These are phyloP conservation scores for Saccharomycopsis malanga DNA, from an alignment of 805 yeast species.

Conservation along the genomic window DNA sequence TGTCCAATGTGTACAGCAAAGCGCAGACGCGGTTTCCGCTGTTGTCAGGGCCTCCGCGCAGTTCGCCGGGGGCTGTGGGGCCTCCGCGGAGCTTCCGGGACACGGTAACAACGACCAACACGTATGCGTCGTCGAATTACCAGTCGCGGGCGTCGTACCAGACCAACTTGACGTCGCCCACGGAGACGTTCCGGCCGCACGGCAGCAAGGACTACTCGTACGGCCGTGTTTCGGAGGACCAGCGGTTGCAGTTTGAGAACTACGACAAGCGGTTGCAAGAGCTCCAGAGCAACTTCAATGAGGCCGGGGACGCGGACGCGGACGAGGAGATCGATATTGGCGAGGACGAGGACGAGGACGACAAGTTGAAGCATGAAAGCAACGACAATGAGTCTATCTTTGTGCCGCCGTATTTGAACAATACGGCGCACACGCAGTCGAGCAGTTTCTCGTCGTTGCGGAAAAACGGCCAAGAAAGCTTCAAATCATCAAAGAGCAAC, in stretches of 20 bases:
- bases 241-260: slow-evolving; percentile 11
- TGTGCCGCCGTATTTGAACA: slow-evolving; percentile 22
- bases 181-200: slow-evolving; percentile 6
- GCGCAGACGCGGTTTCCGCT: slow-evolving; percentile 18
- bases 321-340: slow-evolving; percentile 8
- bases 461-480: slow-evolving; percentile 17
- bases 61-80: not conserved
- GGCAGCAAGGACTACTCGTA: not conserved
- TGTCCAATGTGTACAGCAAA: slow-evolving; percentile 5
- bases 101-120: slow-evolving; percentile 15
- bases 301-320: not conserved
- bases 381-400: slow-evolving; percentile 11
- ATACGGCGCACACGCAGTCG: slow-evolving; percentile 19
- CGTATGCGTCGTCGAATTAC: slow-evolving; percentile 14
- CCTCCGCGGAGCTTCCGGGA: slow-evolving; percentile 9
- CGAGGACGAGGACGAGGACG: slow-evolving; percentile 15
- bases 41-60: not conserved
- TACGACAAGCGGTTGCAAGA: slow-evolving; percentile 17
- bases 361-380: not conserved
- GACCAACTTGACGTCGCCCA: slow-evolving; percentile 18
- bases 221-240: not conserved
- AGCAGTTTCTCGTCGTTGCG: slow-evolving; percentile 14
- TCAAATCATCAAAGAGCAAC: slow-evolving; percentile 16
- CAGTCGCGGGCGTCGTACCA: slow-evolving; percentile 17
- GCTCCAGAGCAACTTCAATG: slow-evolving; percentile 10